These are phyloP conservation scores for Picea abies DNA, from an alignment of 83 land plant species.

Conservation along the genomic window DNA sequence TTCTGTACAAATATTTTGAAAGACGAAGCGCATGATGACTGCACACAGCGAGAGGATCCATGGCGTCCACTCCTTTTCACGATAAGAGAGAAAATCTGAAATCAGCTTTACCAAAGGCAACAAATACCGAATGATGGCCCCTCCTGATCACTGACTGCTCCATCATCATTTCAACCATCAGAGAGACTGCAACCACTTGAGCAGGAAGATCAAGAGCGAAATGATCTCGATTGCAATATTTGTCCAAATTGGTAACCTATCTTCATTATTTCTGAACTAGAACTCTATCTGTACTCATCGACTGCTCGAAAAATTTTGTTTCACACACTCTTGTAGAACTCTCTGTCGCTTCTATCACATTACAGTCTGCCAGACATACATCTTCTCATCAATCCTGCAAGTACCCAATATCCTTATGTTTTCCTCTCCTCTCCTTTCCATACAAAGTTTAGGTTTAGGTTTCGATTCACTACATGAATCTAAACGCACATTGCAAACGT, in stretches of 20 bases:
- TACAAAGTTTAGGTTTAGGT: too few relatives aligned
- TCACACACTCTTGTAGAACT: neutral
- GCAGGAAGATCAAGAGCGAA: too few relatives aligned
- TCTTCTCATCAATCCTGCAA: too few relatives aligned
- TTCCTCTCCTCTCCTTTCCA: too few relatives aligned
- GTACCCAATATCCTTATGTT: too few relatives aligned
- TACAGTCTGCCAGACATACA: neutral
- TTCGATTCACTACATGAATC: too few relatives aligned
- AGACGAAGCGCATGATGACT: neutral
- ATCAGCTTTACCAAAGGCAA: neutral
- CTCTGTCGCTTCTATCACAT: neutral
- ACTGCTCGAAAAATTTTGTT: neutral
- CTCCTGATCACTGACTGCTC: neutral
- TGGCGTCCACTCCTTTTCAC: neutral
- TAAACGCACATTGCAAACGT: too few relatives aligned
- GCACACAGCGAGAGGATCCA: neutral
- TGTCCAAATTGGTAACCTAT: neutral
- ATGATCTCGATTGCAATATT: neutral
- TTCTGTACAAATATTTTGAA: neutral
- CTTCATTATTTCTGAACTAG: neutral
- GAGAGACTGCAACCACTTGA: too few relatives aligned
- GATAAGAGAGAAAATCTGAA: neutral
- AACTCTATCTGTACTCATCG: neutral
- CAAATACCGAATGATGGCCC: neutral
- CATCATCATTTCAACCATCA: slow-evolving; percentile 1